Base-by-base conservation (phyloP, 129 eudicot genomes). In the Artemisia tridentata region DNA sequence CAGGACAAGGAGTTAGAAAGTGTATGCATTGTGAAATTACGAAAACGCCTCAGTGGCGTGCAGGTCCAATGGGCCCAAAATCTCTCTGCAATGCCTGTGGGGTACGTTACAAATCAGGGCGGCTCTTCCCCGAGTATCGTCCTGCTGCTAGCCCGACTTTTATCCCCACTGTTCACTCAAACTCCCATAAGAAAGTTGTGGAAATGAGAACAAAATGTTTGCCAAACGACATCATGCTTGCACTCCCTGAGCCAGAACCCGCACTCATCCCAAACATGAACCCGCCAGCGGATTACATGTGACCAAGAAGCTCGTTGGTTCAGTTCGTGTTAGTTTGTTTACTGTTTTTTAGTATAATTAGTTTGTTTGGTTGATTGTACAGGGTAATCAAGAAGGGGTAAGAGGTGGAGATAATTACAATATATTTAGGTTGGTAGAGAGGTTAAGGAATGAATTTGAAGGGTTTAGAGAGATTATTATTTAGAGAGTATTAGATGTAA, bases 121-220 rank as follows among this genome's bases (percentile, higher is more conserved):
- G 98, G 55, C 84, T 92, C 63, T 89, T 77, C 83, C 98, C 98
- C 0, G 98, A 92, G 88, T 92, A 92, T 65, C 88, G 98, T 8
- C 98, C 98, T 2, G 98, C 98, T 1, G 98, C 98, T 9, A 92
- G 98, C 41, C 98, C 96, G 0, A 92, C 97, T 6, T 93, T 93
- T 51, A 86, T 85, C 29, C 92, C 97, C 1, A 65, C 96, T 0
- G 4, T 93, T 77, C 98, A 93, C 84, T 93, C 98, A 7, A 93
- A 93, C 54, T 93, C 98, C 4, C 98, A 93, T 75, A 93, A 87
- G 95, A 93, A 87, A 78, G 98, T 93, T 31, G 64, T 87, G 34
- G 97, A 93, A 86, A 93, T 93, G 98, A 87, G 98, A 71, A 75
- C 43, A 80, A 86, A 80, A 46, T 65, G 64, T 1, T 63, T 41